phyloP scores from a whole-genome alignment of 768 basidiomycete species.

The Russula emetica region DNA sequence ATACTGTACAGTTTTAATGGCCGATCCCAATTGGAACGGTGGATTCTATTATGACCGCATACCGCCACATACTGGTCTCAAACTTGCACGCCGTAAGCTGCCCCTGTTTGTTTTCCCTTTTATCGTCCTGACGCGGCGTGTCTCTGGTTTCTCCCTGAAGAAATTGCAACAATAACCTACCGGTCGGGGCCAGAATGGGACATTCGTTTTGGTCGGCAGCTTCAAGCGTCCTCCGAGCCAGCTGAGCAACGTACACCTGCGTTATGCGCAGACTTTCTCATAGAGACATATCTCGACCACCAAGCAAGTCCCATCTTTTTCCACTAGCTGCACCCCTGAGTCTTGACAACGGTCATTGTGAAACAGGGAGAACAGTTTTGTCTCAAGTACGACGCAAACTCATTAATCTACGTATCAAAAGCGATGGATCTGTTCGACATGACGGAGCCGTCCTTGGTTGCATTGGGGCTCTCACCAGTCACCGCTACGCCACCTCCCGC shows the following conservation, averaged over 20 bases:
- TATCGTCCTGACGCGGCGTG: not conserved
- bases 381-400: slow-evolving; percentile 98
- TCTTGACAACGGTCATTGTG: not conserved
- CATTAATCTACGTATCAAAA: slow-evolving; percentile 96
- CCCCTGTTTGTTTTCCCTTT: slow-evolving; percentile 10
- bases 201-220: slow-evolving; percentile 84
- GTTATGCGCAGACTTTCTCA: slow-evolving; percentile 94
- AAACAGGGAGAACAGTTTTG: slow-evolving; percentile 91
- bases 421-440: slow-evolving; percentile 99
- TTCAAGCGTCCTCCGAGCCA: slow-evolving; percentile 41
- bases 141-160: slow-evolving; percentile 40
- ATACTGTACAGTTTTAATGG: slow-evolving; percentile 80
- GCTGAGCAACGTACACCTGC: slow-evolving; percentile 48
- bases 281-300: slow-evolving; percentile 98
- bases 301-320: slow-evolving; percentile 42
- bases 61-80: slow-evolving; percentile 99
- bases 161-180: slow-evolving; percentile 99
- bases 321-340: not conserved
- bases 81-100: slow-evolving; percentile 84
- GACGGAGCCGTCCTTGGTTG: slow-evolving; percentile 68
- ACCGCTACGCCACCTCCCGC: slow-evolving; percentile 29
- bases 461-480: slow-evolving; percentile 51
- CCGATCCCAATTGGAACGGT: slow-evolving; percentile 98
- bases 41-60: slow-evolving; percentile 94
- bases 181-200: slow-evolving; percentile 99